Evolutionary conservation across 2,329 filamentous ascomycete genomes (phyloP).

Genomic region (Thielaviopsis euricoi): DNA sequence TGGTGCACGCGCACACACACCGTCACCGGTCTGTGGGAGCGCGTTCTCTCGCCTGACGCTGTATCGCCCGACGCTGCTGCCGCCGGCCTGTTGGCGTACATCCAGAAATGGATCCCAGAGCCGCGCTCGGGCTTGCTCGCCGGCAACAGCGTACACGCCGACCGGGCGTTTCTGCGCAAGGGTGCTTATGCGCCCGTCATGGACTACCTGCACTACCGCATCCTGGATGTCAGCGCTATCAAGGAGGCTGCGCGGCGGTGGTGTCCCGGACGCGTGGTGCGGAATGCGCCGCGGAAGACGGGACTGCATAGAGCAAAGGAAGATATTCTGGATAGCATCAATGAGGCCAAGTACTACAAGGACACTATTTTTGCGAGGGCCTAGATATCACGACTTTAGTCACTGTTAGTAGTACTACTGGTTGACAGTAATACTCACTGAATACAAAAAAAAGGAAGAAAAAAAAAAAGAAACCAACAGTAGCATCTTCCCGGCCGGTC

Average conservation of each 20-base stretch:
- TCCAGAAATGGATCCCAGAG: slow-evolving; percentile 53
- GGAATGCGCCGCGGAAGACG: slow-evolving; percentile 53
- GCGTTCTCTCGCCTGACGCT: slow-evolving; percentile 23
- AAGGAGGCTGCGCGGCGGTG: slow-evolving; percentile 83
- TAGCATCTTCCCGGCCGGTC: neutral
- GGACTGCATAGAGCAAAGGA: slow-evolving; percentile 66
- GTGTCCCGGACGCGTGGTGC: slow-evolving; percentile 45
- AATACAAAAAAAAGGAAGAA: slow-evolving; percentile 1
- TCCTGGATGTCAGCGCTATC: slow-evolving; percentile 79
- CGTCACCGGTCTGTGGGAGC: slow-evolving; percentile 62
- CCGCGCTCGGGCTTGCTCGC: slow-evolving; percentile 57
- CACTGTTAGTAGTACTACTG: too few species aligned
- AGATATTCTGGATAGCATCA: slow-evolving; percentile 91
- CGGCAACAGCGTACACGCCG: slow-evolving; percentile 85
- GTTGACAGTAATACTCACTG: neutral
- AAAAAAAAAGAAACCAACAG: neutral
- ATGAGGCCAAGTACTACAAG: slow-evolving; percentile 73
- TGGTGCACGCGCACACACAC: slow-evolving; percentile 80
- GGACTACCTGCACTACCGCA: slow-evolving; percentile 71
- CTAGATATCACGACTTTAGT: neutral
- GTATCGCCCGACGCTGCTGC: slow-evolving; percentile 69
- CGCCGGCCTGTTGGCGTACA: slow-evolving; percentile 56
- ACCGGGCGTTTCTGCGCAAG: slow-evolving; percentile 62
- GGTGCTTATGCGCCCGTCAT: slow-evolving; percentile 58
- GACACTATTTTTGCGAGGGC: slow-evolving; percentile 42